phyloP scores from a whole-genome alignment of 345 rosid species.

The Kandelia obovata region DNA sequence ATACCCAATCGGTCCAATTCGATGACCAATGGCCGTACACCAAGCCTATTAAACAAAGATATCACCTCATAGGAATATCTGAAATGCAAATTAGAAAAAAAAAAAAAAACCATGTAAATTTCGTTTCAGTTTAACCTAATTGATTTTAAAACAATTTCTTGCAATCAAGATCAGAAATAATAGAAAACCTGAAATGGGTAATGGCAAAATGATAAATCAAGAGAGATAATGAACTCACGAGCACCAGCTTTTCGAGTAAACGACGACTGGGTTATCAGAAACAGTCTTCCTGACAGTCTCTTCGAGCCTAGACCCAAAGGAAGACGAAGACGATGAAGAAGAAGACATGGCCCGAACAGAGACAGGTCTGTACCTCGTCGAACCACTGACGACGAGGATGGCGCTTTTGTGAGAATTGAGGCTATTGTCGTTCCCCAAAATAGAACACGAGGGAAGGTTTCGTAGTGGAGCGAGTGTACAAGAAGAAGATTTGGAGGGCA shows the following conservation, averaged over 20 bases:
- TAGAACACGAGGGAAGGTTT: no score
- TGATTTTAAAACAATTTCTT: neutral
- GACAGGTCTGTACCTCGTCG: slow-evolving; percentile 26
- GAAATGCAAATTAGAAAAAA: slow-evolving; percentile 15
- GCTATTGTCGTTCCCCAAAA: no score
- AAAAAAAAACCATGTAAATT: neutral
- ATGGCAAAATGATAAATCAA: neutral
- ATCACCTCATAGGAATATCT: slow-evolving; percentile 96
- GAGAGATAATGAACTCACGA: slow-evolving; percentile 50
- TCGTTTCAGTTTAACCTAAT: neutral
- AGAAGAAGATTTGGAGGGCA: no score
- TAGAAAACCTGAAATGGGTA: neutral
- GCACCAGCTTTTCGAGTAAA: slow-evolving; percentile 97
- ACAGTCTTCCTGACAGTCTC: slow-evolving; percentile 67
- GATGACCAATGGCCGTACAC: slow-evolving; percentile 69
- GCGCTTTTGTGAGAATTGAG: no score
- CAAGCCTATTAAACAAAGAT: slow-evolving; percentile 67
- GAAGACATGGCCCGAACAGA: slow-evolving; percentile 46
- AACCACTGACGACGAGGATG: slow-evolving; percentile 24
- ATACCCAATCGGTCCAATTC: slow-evolving; percentile 92
- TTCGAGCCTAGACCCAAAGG: slow-evolving; percentile 84
- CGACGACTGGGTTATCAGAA: slow-evolving; percentile 68
- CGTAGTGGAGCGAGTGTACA: no score
- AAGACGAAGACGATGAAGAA: slow-evolving; percentile 34
- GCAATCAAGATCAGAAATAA: neutral